Base-by-base conservation (phyloP, 805 yeast genomes). In the Cyberlindnera sargentensis region DNA sequence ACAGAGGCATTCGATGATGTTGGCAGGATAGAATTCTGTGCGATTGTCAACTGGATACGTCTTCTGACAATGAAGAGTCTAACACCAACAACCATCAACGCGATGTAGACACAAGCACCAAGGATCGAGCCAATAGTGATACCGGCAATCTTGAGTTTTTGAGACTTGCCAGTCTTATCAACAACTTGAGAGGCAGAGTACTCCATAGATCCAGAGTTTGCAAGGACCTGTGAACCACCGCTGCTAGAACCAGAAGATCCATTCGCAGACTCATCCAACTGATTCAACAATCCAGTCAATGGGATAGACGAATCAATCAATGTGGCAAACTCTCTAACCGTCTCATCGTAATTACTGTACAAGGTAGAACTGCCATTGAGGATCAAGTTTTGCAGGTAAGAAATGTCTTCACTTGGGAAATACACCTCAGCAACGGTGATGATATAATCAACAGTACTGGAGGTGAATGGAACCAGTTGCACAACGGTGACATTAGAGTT, bases 371-470 rank as follows among this genome's bases (percentile, higher is more conserved):
- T 53, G 0, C 70, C 50, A 45, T 79, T 65, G 40, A 68, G 64
- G 36, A 91, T 62, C 33, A 70, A 62, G 15, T 63, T 63, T 46
- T 76, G 75, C 49, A 91, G 68, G 0, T 66, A 59, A 2, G 61
- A 53, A 15, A 85, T 72, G 29, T 72, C 64, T 9, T 63, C 60
- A 8, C 65, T 60, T 24, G 95, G 95, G 67, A 88, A 83, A 60
- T 84, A 88, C 43, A 87, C 83, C 60, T 84, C 84, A 6, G 97
- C 98, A 47, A 90, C 85, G 0, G 97, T 84, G 43, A 86, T 86
- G 47, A 88, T 75, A 62, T 87, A 91, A 39, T 68, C 69, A 40
- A 70, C 70, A 10, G 64, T 65, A 1, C 68, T 44, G 2, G 86
- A 74, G 15, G 80, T 72, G 58, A 80, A 84, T 33, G 98, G 98